These are phyloP conservation scores for Xanthoparmelia taractica DNA, from an alignment of 495 filamentous ascomycete genomes.

Conservation along the genomic window DNA sequence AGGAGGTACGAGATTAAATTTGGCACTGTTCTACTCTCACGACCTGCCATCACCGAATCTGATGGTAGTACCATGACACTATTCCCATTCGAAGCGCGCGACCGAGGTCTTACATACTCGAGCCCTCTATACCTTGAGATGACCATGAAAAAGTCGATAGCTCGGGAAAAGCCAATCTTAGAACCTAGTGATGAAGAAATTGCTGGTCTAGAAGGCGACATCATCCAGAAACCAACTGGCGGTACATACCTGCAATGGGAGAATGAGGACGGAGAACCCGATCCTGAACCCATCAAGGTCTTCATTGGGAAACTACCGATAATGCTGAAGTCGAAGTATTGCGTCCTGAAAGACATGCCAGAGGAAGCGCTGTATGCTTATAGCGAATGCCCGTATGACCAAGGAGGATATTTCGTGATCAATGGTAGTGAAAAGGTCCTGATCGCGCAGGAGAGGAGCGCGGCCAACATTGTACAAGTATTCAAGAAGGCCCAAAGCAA, in stretches of 20 bases:
- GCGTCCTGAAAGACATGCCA: slow-evolving; percentile 69
- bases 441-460: slow-evolving; percentile 94
- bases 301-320: slow-evolving; percentile 93
- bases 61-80: slow-evolving; percentile 77
- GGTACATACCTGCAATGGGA: slow-evolving; percentile 47
- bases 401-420: slow-evolving; percentile 97
- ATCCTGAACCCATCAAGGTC: slow-evolving; percentile 57
- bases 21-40: slow-evolving; percentile 71
- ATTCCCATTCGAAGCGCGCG: slow-evolving; percentile 83
- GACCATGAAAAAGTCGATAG: slow-evolving; percentile 68
- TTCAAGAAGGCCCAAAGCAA: slow-evolving; percentile 92
- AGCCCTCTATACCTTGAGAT: slow-evolving; percentile 83
- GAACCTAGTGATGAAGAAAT: slow-evolving; percentile 40
- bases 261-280: slow-evolving; percentile 49
- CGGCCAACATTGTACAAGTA: slow-evolving; percentile 96
- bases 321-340: slow-evolving; percentile 95
- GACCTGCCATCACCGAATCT: slow-evolving; percentile 82
- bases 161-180: slow-evolving; percentile 62
- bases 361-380: slow-evolving; percentile 76
- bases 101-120: slow-evolving; percentile 92
- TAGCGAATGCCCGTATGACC: slow-evolving; percentile 96
- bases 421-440: slow-evolving; percentile 99
- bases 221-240: slow-evolving; percentile 38
- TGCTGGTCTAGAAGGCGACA: slow-evolving; percentile 35
- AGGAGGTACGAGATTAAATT: slow-evolving; percentile 92